Evolutionary conservation across 306 rosid genomes (phyloP).

Genomic region (Citrullus colocynthis): DNA sequence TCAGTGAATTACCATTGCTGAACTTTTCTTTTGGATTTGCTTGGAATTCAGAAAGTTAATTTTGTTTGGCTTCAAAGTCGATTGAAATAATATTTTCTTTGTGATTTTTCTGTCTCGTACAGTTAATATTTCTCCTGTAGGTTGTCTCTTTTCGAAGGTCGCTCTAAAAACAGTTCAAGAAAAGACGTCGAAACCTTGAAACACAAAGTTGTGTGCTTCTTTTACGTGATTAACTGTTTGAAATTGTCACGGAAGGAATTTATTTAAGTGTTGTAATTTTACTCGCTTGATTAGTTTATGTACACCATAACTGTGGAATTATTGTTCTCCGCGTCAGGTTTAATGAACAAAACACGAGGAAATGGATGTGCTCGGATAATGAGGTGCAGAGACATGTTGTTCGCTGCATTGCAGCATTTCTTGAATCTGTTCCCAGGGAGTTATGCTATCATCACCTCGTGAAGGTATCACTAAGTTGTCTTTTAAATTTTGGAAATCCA

Average conservation of each 20-base stretch:
- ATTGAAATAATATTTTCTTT: neutral
- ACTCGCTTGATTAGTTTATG: neutral
- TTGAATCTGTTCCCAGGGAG: conserved; percentile 48
- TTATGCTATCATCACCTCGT: conserved; percentile 27
- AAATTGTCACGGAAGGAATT: neutral
- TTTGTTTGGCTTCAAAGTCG: neutral
- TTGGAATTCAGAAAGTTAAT: neutral
- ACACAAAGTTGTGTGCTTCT: neutral
- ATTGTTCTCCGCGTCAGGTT: conserved; percentile 15
- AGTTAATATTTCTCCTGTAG: neutral
- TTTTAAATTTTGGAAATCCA: neutral
- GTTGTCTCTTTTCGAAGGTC: neutral
- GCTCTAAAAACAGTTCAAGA: neutral
- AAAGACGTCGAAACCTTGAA: neutral
- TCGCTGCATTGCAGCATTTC: conserved; percentile 44
- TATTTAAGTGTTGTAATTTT: neutral
- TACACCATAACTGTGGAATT: neutral
- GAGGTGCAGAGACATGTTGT: conserved; percentile 64
- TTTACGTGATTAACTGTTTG: neutral
- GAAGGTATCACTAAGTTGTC: conserved; percentile 32
- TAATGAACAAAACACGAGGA: conserved; percentile 31
- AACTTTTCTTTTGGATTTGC: neutral
- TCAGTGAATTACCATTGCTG: neutral
- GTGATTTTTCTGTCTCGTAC: neutral
- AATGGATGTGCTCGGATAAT: conserved; percentile 62